Conservation (phyloP, 257 asterid genomes). For the Solanum chmielewskii region DNA sequence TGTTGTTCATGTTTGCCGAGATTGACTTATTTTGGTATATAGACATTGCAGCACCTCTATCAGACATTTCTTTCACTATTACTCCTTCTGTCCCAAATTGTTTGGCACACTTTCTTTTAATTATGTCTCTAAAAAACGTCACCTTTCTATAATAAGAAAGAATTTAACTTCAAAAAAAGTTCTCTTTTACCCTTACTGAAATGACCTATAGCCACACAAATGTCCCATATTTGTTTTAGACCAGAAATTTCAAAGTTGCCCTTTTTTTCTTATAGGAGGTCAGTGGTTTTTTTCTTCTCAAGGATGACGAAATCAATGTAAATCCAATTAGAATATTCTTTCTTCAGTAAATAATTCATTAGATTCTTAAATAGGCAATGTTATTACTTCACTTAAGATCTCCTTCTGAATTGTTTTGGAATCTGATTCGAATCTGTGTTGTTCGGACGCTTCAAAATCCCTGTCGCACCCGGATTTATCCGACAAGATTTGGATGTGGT, state of each 20-base stretch:
- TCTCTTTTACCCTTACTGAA: not conserved
- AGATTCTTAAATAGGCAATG: not conserved
- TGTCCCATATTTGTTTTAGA: not conserved
- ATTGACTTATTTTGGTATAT: not conserved
- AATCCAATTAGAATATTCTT: not conserved
- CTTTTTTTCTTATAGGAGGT: not conserved
- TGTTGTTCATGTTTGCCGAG: not conserved
- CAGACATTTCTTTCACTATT: not conserved
- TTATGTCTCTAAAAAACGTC: not conserved
- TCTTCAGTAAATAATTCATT: not conserved
- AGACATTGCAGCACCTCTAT: not conserved
- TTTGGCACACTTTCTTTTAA: not conserved
- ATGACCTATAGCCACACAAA: not conserved
- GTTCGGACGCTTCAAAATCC: not conserved
- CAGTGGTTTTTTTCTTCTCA: not conserved
- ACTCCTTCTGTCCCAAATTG: not conserved
- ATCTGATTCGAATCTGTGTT: not conserved
- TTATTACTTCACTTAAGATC: not conserved
- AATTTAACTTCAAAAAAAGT: not conserved
- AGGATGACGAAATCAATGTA: not conserved
- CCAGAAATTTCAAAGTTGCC: not conserved
- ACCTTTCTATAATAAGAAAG: not conserved
- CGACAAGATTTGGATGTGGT: not conserved
- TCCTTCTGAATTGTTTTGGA: not conserved
- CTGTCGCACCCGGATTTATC: not conserved